These are phyloP conservation scores for Datura wrightii DNA, from an alignment of 257 asterid genomes.

Conservation along the genomic window DNA sequence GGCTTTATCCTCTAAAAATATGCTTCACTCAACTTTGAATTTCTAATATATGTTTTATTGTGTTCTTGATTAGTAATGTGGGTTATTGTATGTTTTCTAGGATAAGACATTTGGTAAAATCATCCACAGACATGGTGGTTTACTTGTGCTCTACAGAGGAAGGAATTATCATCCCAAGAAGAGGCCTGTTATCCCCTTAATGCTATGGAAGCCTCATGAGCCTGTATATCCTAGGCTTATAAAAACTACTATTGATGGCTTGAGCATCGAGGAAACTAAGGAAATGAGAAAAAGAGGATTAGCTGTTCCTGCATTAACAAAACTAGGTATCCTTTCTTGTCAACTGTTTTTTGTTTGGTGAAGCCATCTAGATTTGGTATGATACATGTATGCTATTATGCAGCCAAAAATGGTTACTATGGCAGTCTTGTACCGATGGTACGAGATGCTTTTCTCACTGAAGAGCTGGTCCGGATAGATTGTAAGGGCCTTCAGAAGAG, in stretches of 20 bases:
- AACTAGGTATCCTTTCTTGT: slow-evolving; percentile 62
- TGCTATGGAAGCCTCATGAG: slow-evolving; percentile 97
- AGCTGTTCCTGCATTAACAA: slow-evolving; percentile 71
- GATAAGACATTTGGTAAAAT: slow-evolving; percentile 88
- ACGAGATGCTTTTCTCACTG: slow-evolving; percentile 83
- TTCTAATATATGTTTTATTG: not conserved
- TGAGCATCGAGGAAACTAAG: slow-evolving; percentile 86
- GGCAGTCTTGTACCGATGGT: slow-evolving; percentile 91
- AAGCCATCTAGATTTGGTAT: slow-evolving; percentile 12
- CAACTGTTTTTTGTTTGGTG: slow-evolving; percentile 20
- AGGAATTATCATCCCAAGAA: slow-evolving; percentile 65
- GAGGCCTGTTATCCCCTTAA: slow-evolving; percentile 74
- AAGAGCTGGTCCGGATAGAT: slow-evolving; percentile 84
- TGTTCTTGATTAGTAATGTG: slow-evolving; percentile 4
- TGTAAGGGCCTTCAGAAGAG: slow-evolving; percentile 83
- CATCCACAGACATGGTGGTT: slow-evolving; percentile 79
- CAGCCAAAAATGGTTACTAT: slow-evolving; percentile 95
- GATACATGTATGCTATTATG: slow-evolving; percentile 33
- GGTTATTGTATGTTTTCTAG: slow-evolving; percentile 46
- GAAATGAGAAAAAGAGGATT: slow-evolving; percentile 81
- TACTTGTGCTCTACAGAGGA: slow-evolving; percentile 75
- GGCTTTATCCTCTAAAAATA: not conserved
- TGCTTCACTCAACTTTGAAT: not conserved
- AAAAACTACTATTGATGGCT: slow-evolving; percentile 83
- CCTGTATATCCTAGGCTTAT: slow-evolving; percentile 92